phyloP scores from a whole-genome alignment of 2,329 filamentous ascomycete genomes.

The Torrubiella hemipterigena region DNA sequence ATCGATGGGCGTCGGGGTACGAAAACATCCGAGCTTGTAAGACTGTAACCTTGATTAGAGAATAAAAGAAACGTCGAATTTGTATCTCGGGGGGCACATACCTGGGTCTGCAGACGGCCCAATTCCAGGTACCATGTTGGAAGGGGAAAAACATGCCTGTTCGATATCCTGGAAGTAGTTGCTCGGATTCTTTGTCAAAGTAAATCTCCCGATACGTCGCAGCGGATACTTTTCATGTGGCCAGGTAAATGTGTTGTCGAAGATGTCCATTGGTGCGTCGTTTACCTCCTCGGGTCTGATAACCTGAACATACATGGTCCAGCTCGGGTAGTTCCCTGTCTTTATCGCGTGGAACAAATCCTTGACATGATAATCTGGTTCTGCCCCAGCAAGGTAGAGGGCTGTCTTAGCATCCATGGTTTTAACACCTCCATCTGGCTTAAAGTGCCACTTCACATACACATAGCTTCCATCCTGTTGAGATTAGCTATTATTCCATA shows the following conservation, averaged over 20 bases:
- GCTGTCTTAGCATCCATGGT: slow-evolving; percentile 28
- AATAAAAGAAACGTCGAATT: not conserved
- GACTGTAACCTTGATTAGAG: slow-evolving; percentile 16
- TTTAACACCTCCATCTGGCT: slow-evolving; percentile 31
- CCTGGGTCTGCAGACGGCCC: slow-evolving; percentile 47
- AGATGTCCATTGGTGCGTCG: slow-evolving; percentile 49
- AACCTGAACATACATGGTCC: slow-evolving; percentile 53
- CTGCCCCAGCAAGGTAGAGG: slow-evolving; percentile 21
- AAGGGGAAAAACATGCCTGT: slow-evolving; percentile 54
- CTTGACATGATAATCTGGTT: slow-evolving; percentile 36
- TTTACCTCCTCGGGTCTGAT: slow-evolving; percentile 51
- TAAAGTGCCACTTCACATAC: slow-evolving; percentile 39
- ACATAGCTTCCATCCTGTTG: slow-evolving; percentile 28
- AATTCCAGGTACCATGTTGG: slow-evolving; percentile 51
- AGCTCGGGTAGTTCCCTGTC: slow-evolving; percentile 39
- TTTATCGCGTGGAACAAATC: slow-evolving; percentile 11
- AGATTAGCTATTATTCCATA: not conserved
- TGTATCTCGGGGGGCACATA: not conserved
- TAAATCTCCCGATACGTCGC: slow-evolving; percentile 47
- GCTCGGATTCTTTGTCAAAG: slow-evolving; percentile 45
- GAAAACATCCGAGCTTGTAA: slow-evolving; percentile 49
- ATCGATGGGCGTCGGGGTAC: slow-evolving; percentile 50
- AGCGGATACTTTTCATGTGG: slow-evolving; percentile 51
- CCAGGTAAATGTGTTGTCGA: slow-evolving; percentile 61
- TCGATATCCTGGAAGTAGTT: slow-evolving; percentile 61